Conservation (phyloP, 176 grass and related monocot species). For the Eremochloa ophiuroides region DNA sequence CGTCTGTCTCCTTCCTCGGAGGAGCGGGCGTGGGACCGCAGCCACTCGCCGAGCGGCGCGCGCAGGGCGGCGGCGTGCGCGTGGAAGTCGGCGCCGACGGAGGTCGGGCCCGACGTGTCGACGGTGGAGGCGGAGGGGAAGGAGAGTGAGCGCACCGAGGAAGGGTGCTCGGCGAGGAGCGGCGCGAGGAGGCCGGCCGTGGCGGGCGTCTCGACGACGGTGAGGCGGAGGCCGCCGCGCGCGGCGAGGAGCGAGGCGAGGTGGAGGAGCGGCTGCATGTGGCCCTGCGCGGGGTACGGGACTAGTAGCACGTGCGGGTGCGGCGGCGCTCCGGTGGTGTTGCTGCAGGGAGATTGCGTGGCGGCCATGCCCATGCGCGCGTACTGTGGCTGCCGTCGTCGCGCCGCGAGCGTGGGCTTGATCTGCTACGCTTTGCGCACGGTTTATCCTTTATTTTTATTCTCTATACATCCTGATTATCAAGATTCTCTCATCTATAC, state of each 20-base stretch:
- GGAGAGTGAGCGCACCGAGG: constrained; percentile 6
- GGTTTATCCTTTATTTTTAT: too few species aligned
- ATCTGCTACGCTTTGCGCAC: too few species aligned
- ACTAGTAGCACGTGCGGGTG: constrained; percentile 54
- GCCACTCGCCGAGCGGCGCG: constrained; percentile 5
- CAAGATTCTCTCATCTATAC: too few species aligned
- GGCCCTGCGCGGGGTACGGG: constrained; percentile 57
- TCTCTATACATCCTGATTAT: too few species aligned
- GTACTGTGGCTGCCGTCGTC: background rate
- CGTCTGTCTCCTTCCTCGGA: background rate
- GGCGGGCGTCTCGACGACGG: constrained; percentile 45
- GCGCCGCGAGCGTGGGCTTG: too few species aligned
- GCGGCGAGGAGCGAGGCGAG: constrained; percentile 61
- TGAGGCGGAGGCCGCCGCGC: constrained; percentile 36
- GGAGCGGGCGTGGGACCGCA: background rate
- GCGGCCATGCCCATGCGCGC: background rate
- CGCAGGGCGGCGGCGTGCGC: constrained; percentile 10
- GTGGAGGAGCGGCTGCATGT: constrained; percentile 15
- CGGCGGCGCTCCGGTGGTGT: background rate
- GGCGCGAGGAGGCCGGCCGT: constrained; percentile 40
- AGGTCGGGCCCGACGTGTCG: background rate
- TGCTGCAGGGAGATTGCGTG: background rate
- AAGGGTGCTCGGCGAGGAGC: constrained; percentile 36
- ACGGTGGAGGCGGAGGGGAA: constrained; percentile 7
- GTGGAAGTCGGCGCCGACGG: constrained; percentile 3